A percentile compares a stretch with the other conserved stretches of the same genome.
Conservation (phyloP, 352 stramenopile species). For the Phytopythium sindhum region DNA sequence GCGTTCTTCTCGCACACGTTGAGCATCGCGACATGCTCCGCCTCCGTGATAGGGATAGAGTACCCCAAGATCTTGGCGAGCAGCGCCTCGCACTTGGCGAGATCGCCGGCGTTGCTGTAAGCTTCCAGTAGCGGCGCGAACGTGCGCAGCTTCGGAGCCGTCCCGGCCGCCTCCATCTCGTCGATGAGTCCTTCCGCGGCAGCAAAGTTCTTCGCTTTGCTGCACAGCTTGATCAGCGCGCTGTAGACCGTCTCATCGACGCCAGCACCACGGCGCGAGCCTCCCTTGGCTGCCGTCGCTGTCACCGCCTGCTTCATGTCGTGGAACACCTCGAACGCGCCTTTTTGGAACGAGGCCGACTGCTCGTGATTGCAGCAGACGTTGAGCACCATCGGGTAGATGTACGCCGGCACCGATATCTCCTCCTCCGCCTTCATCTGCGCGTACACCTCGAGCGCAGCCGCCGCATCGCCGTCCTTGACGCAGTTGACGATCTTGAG, state of each 20-base stretch:
- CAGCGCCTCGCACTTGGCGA: conserved; percentile 57
- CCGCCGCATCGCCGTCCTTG: conserved; percentile 29
- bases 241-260: conserved; percentile 70
- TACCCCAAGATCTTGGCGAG: conserved; percentile 43
- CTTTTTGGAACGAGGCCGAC: conserved; percentile 23
- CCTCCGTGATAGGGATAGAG: conserved; percentile 52
- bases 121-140: conserved; percentile 65
- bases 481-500: conserved; percentile 41
- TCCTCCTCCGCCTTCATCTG: conserved; percentile 42
- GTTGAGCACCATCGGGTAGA: conserved; percentile 63
- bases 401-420: conserved; percentile 35
- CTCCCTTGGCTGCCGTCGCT: conserved; percentile 13
- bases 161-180: conserved; percentile 40
- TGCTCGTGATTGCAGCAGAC: conserved; percentile 49
- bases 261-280: conserved; percentile 6
- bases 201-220: conserved; percentile 53
- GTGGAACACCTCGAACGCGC: conserved; percentile 55
- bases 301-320: conserved; percentile 49
- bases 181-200: conserved; percentile 44
- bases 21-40: conserved; percentile 63
- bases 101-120: conserved; percentile 45
- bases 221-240: conserved; percentile 74
- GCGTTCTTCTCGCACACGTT: conserved; percentile 35
- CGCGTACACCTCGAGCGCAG: conserved; percentile 42
- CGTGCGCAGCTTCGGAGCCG: conserved; percentile 68